Evolutionary conservation across 2,329 filamentous ascomycete species (phyloP), one percentile per base, ranked within the genome.

Genomic region (Herpotrichia juniperi): DNA sequence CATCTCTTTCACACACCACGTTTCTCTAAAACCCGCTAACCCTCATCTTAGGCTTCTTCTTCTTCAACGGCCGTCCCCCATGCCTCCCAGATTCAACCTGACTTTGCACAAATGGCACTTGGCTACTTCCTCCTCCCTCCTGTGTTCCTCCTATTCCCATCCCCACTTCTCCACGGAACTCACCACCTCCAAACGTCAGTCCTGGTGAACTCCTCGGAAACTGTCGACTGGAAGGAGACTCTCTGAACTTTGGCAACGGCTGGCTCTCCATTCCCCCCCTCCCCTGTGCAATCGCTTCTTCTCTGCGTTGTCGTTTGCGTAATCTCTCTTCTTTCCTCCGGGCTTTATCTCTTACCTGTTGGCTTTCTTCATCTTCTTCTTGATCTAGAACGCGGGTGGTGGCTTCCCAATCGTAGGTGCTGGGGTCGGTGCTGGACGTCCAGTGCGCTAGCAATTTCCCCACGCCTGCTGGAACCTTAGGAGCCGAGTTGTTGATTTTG

Each of bases 391-490:
- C 53, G 21, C 61, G 64, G 22, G 72, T 72, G 2, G 63, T 69
- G 1, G 68, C 56, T 19, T 69, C 61, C 74, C 74, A 80, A 45
- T 77, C 69, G 54, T 80, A 80, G 4, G 53, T 54, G 3, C 46
- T 55, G 1, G 75, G 75, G 45, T 78, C 71, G 3, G 58, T 51
- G 21, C 73, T 75, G 1, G 64, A 32, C 8, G 64, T 55, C 78
- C 78, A 80, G 49, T 79, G 78, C 26, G 67, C 59, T 5, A 79
- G 66, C 14, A 79, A 55, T 34, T 70, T 67, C 19, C 57, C 62
- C 4, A 78, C 61, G 14, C 61, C 66, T 12, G 68, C 64, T 1
- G 77, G 57, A 1, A 60, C 34, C 51, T 58, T 28, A 50, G 51
- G 22, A 53, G 42, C 31, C 2, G 59, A 57, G 34, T 69, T 70